Percentiles rank a stretch among this genome's conserved stretches.
Evolutionary conservation across 2,329 filamentous ascomycete genomes (phyloP).

Genomic region (Fusarium sp.): DNA sequence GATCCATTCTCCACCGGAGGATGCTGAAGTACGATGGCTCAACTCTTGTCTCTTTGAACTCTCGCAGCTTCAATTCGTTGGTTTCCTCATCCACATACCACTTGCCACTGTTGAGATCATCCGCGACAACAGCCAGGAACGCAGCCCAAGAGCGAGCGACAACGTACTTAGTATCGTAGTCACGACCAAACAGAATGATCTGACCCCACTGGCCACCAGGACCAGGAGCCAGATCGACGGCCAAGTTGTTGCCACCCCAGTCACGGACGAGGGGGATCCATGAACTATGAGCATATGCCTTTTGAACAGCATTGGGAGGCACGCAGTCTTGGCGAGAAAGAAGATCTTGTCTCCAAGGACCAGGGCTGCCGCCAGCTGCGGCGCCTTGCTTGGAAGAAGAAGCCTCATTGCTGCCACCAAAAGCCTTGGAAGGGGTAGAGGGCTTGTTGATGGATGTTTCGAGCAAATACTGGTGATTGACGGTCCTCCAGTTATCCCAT

Average conservation of each 20-base stretch:
- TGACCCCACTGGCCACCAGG: constrained; percentile 94
- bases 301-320: constrained; percentile 86
- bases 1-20: constrained; percentile 92
- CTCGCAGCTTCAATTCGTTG: constrained; percentile 88
- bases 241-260: constrained; percentile 98
- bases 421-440: constrained; percentile 75
- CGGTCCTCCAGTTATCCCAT: constrained; percentile 94
- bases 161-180: constrained; percentile 99
- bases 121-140: constrained; percentile 86
- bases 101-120: constrained; percentile 90
- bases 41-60: constrained; percentile 89
- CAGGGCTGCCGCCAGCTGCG: constrained; percentile 65
- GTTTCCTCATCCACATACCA: constrained; percentile 93
- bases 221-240: constrained; percentile 90
- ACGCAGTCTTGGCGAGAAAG: constrained; percentile 87
- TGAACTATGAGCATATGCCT: constrained; percentile 89
- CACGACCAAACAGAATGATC: constrained; percentile 93
- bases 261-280: constrained; percentile 98
- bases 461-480: constrained; percentile 88
- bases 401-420: constrained; percentile 72
- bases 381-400: constrained; percentile 73
- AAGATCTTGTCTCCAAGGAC: constrained; percentile 84
- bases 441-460: constrained; percentile 68
- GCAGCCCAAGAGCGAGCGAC: constrained; percentile 90
- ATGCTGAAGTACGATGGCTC: constrained; percentile 96